Conservation (phyloP, 1,139 yeast genomes). For the Candida pseudocylindracea region DNA sequence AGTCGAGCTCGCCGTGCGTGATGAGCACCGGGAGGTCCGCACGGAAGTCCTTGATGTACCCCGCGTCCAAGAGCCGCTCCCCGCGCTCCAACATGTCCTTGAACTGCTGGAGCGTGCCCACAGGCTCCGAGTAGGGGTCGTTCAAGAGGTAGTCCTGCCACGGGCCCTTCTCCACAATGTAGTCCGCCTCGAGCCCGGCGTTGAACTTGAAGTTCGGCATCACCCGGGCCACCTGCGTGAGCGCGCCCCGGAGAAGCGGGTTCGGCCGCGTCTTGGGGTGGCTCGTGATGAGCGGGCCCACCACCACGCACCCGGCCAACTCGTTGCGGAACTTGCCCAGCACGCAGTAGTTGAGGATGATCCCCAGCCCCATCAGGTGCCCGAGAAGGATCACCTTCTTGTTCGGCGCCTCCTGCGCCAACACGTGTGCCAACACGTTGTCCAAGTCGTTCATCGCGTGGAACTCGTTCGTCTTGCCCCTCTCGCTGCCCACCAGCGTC, state of each 20-base stretch:
- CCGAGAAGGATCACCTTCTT: conserved; percentile 46
- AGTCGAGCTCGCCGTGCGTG: conserved; percentile 15
- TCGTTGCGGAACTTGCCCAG: conserved; percentile 33
- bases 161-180: conserved; percentile 28
- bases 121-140: conserved; percentile 15
- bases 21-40: conserved; percentile 11
- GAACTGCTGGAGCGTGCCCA: conserved; percentile 18
- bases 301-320: conserved; percentile 31
- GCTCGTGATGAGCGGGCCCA: conserved; percentile 46
- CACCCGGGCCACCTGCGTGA: conserved; percentile 23
- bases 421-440: conserved; percentile 22
- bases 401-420: conserved; percentile 6
- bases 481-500: conserved; percentile 34
- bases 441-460: conserved; percentile 51
- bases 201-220: conserved; percentile 34
- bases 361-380: conserved; percentile 95
- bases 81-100: conserved; percentile 53
- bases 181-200: conserved; percentile 29
- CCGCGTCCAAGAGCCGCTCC: conserved; percentile 15
- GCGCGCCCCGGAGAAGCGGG: conserved; percentile 16
- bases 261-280: conserved; percentile 40
- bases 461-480: conserved; percentile 47
- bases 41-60: too few species aligned
- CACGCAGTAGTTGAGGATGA: conserved; percentile 50
- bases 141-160: conserved; percentile 19